These are phyloP conservation scores for Oryza punctata DNA, from an alignment of 176 grass and related monocot genomes.

Conservation along the genomic window DNA sequence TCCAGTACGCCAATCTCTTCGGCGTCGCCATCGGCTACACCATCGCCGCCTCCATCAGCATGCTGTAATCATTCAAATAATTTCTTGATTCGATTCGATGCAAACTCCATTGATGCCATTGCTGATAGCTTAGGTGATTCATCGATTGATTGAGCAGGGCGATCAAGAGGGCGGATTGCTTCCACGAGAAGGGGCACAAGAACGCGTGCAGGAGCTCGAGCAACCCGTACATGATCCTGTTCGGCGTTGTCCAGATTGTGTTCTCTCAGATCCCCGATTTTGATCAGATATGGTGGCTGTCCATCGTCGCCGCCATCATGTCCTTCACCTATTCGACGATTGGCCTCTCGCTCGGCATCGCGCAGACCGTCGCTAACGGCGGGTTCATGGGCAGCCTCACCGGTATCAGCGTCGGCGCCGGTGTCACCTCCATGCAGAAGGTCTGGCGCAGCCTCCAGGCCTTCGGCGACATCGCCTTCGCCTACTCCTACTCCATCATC, in stretches of 20 bases:
- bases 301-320: conserved; percentile 71
- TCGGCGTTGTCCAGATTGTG: conserved; percentile 49
- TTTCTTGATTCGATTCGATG: background rate
- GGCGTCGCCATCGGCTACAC: conserved; percentile 79
- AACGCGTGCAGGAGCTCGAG: conserved; percentile 50
- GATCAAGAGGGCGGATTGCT: conserved; percentile 56
- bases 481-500: conserved; percentile 64
- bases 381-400: conserved; percentile 56
- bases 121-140: background rate
- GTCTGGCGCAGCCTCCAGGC: conserved; percentile 60
- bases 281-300: conserved; percentile 82
- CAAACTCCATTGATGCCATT: background rate
- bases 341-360: conserved; percentile 58
- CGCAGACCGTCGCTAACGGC: conserved; percentile 52
- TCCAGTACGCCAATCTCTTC: conserved; percentile 77
- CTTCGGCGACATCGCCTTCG: conserved; percentile 69
- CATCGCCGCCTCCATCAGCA: conserved; percentile 78
- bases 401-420: conserved; percentile 46
- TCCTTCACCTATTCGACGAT: conserved; percentile 76
- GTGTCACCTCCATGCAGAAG: conserved; percentile 44
- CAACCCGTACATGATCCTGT: conserved; percentile 67
- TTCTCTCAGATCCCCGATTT: conserved; percentile 77
- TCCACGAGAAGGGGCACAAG: conserved; percentile 50
- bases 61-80: conserved; percentile 36
- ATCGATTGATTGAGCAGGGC: conserved; percentile 37